Percentiles rank a stretch among this genome's conserved stretches.
Conservation (phyloP, 2,329 filamentous ascomycete genomes). For the Aureobasidium sp. region DNA sequence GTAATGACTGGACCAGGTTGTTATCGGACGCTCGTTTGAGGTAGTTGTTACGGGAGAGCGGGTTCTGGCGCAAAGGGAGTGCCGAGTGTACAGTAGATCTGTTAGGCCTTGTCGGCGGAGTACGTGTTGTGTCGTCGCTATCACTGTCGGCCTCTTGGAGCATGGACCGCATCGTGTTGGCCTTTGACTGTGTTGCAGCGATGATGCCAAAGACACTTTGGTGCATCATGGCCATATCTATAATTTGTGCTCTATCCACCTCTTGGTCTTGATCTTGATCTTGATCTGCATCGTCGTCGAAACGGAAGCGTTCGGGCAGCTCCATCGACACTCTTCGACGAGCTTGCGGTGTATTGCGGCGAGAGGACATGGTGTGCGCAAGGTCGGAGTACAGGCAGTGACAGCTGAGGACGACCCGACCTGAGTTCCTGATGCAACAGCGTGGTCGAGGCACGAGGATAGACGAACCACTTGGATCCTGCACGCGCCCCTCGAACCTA, state of each 20-base stretch:
- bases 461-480: neutral
- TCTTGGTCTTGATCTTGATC: conserved; percentile 42
- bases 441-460: conserved; percentile 14
- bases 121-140: conserved; percentile 24
- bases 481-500: conserved; percentile 4
- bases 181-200: conserved; percentile 74
- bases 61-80: neutral
- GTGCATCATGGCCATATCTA: conserved; percentile 64
- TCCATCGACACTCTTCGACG: conserved; percentile 17
- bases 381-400: neutral
- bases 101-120: neutral
- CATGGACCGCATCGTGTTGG: conserved; percentile 75
- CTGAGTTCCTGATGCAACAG: conserved; percentile 4
- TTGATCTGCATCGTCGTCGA: conserved; percentile 23
- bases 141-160: conserved; percentile 78
- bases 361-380: neutral
- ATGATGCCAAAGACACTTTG: conserved; percentile 93
- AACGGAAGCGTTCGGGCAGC: conserved; percentile 22
- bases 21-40: conserved; percentile 57
- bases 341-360: neutral
- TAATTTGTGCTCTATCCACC: conserved; percentile 48
- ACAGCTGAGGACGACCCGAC: neutral
- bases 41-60: conserved; percentile 35
- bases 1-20: conserved; percentile 59
- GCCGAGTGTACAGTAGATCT: neutral